Evolutionary conservation across 768 basidiomycete genomes (phyloP), one percentile per base, ranked within the genome.

Genomic region (Pluteus cervinus): DNA sequence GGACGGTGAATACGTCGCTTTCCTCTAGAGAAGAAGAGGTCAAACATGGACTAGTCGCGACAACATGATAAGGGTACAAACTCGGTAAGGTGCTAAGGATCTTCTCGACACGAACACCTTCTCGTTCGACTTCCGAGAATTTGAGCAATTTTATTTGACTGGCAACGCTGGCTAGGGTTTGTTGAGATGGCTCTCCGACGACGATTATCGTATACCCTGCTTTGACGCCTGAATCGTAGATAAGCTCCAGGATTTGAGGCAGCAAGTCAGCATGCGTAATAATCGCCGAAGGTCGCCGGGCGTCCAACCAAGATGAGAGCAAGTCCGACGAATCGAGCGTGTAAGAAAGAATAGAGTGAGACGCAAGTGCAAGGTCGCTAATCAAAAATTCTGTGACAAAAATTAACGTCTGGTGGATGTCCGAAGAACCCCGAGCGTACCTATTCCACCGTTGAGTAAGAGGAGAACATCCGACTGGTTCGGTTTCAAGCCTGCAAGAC

Each of bases 401-500:
- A 26, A 41, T 21, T 23, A 46, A 18, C 31, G 32, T 11, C 7
- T 12, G 25, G 14, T 26, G 7, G 10, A 12, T 12, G 26, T 14
- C 6, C n/a, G 26, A 10, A 30, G 29, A 5, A 40, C 4, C 31
- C 1, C 39, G 14, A 40, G 54, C 70, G 9, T 46, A 85, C 88
- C 87, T 31, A 91, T 63, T 30, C 81, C 59, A 51, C 91, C 89
- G 45, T 91, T 85, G 26, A 92, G 63, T 17, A 90, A 61, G 9
- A 91, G 57, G n/a, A 91, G 55, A 6, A 85, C 85, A 42, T 67
- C 79, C 20, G 86, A 82, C 36, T 76, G 71, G 36, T 66, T 62
- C 3, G 76, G 70, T 29, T 73, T 65, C 5, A 86, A 58, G 12
- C 66, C 65, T 2, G 71, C 73, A 24, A 76, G 60, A 17, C 67